These are phyloP conservation scores for Chloranthus sessilifolius DNA, from an alignment of 164 flowering plant species.

Conservation along the genomic window DNA sequence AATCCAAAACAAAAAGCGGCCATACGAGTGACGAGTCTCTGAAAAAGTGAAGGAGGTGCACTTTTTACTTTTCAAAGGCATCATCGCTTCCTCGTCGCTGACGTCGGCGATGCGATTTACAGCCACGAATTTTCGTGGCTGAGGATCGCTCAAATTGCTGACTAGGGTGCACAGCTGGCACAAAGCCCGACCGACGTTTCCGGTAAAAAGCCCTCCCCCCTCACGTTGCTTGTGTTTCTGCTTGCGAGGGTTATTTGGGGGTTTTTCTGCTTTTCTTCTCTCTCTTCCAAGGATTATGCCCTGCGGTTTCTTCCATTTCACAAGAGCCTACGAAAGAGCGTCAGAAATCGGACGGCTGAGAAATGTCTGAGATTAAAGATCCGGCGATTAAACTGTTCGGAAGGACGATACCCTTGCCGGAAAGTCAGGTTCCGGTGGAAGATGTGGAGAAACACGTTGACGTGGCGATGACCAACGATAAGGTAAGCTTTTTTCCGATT, in stretches of 20 bases:
- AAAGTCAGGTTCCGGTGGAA: not conserved
- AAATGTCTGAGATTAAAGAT: conserved; percentile 23
- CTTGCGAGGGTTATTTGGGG: conserved; percentile 14
- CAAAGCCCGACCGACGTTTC: conserved; percentile 4
- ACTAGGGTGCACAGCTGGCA: conserved; percentile 24
- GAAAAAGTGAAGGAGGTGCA: no score
- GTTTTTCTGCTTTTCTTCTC: conserved; percentile 1
- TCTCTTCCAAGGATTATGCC: not conserved
- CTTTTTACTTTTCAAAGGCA: no score
- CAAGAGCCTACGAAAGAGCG: not conserved
- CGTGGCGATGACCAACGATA: not conserved
- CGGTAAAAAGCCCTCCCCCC: conserved; percentile 5
- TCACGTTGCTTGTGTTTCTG: conserved; percentile 24
- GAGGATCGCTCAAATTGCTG: conserved; percentile 16
- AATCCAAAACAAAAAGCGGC: no score
- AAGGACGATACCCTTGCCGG: conserved; percentile 31
- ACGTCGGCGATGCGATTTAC: conserved; percentile 13
- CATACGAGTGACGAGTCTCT: no score
- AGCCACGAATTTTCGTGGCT: conserved; percentile 24
- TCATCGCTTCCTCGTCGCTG: not conserved
- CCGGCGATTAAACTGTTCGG: conserved; percentile 54
- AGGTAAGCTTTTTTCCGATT: no score
- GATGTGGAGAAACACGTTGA: conserved; percentile 7
- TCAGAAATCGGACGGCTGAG: conserved; percentile 9
- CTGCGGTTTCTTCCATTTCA: conserved; percentile 1